Evolutionary conservation across 306 rosid species (phyloP), one percentile per base, ranked within the genome.

Genomic region (Bauhinia variegata): DNA sequence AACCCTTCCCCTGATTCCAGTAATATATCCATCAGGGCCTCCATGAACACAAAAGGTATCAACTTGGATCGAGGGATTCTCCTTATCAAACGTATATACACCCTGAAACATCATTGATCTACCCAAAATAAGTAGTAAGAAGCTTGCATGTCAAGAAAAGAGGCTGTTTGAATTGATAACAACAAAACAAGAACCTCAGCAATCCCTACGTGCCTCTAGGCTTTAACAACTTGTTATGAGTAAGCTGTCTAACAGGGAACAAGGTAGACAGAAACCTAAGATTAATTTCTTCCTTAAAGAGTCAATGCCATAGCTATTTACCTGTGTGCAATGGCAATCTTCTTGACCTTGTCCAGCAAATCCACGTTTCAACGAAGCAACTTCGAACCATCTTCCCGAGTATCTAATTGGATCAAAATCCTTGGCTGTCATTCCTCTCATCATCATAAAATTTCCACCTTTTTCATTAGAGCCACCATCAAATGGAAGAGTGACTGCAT

Each of bases 311-410:
- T 53, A 59, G 68, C 38, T 60, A 52, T 81, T 82, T 77, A 89
- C 98, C 98, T 93, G 98, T 63, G 97, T 93, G 79, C 97, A 93
- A 80, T 93, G 97, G 68, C 99, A 93, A 43, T 93, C 99, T 84
- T 86, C 99, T 79, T 93, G 99, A 59, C 99, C 99, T 74, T 70
- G 86, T 65, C 99, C 99, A 41, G 97, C 96, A 58, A 93, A 93
- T 77, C 99, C 99, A n/a, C 96, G 71, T 80, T 93, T 93, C 51
- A 89, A 97, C 0, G 99, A 93, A 73, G 99, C 96, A 67, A 93
- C 97, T 83, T 93, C 99, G 67, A 88, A 93, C 99, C 99, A 93
- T 81, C 99, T 89, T 57, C 98, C 98, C 5, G 96, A 86, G 71
- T 93, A 93, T 72, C 87, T 78, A 43, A 75, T 30, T 17, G 98